Base-by-base conservation (phyloP, 768 basidiomycete species). In the Tylopilus subfusipes region DNA sequence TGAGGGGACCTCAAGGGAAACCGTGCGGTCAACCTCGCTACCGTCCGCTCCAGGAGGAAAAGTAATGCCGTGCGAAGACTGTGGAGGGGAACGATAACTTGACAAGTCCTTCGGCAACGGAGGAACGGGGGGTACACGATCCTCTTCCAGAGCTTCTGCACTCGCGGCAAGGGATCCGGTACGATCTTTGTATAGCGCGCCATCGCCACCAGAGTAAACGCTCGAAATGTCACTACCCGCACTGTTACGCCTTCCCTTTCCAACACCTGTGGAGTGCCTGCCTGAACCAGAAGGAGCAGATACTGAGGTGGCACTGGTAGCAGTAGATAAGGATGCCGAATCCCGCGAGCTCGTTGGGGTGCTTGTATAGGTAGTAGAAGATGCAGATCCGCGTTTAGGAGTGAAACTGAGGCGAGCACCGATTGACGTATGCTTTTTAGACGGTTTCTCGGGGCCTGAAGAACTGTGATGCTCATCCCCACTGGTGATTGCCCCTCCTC, bases 31-130 rank as follows among this genome's bases (percentile, higher is more conserved):
- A 50, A 73, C 62, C 36, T 79, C 78, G 55, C 62, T 71, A 24
- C 80, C 83, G 53, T 78, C 79, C 50, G 65, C 73, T 48, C 68
- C 69, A 39, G 75, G 63, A 29, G 86, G 81, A 60, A 84, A 82
- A 19, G 74, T 64, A 48, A 82, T 71, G 42, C 76, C 75, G 24
- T 84, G 73, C 18, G 87, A 79, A 18, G 84, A 79, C 21, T 79
- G 72, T 18, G 83, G 84, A 22, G 87, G 87, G 1, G 87, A 85
- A 49, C 83, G 84, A 72, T 84, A 90, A 21, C 73, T 82, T n/a
- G 86, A 84, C 51, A 93, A 71, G 63, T 93, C 91, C 74, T 97
- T 95, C 40, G 93, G 93, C 25, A 97, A 75, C 34, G 93, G 94
- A 33, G 93, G 94, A 4, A 96, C 93, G 25, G 93, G 93, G 18